Evolutionary conservation across 345 rosid genomes (phyloP), one percentile per base, ranked within the genome.

Genomic region (Cardamine chenopodiifolia): DNA sequence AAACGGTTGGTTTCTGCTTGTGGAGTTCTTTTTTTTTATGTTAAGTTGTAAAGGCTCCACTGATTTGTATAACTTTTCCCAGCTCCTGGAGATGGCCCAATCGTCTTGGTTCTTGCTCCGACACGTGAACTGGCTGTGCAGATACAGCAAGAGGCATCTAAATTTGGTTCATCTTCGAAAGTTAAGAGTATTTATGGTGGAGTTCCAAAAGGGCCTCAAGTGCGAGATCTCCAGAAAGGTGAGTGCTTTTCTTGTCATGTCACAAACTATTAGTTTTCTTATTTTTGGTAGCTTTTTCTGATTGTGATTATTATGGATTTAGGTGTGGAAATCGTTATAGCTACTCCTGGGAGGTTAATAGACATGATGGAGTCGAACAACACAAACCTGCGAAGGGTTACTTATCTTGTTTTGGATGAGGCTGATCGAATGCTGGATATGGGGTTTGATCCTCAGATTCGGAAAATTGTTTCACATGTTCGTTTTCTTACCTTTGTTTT

Each of bases 191-290:
- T 92, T 59, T 96, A 96, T 63, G 99, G 99, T 74, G 99, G 99
- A 76, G 99, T 96, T 78, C 99, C 99, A 5, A 96, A 96, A 84
- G 99, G 99, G 78, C 99, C 99, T 78, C 99, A 96, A 82, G 97
- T 96, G 71, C 99, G 98, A 83, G 98, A 96, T 88, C 91, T 96
- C 73, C 99, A 92, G 85, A 96, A 96, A 89, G 99, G 99, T 95
- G 68, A n/a, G 1, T 62, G 32, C 8, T 22, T 68, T 2, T 49
- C n/a, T n/a, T n/a, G n/a, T 57, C 66, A 0, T 44, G 59, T 4
- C 8, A 45, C 8, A n/a, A 10, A 47, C n/a, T 5, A 20, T n/a
- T 42, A 2, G 26, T 18, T 57, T 53, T 40, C 11, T 29, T 45
- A 4, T 2, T 49, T 8, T 26, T 14, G 5, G 15, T 54, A 25